Base-by-base conservation (phyloP, 805 yeast species). In the Schizosaccharomyces japonicus region DNA sequence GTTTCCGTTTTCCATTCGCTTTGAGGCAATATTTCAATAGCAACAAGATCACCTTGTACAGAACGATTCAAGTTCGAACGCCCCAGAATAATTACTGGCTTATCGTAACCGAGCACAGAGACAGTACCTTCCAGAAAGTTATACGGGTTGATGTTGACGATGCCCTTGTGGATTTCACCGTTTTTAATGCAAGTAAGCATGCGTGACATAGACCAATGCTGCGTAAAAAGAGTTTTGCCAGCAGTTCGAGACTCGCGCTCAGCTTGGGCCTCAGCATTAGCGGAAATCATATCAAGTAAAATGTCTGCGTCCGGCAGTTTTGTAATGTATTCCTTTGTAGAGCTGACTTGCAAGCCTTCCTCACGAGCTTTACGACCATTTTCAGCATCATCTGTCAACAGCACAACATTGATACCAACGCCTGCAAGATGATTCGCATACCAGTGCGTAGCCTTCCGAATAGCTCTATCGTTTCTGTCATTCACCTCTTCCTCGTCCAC, bases 401-500 rank as follows among this genome's bases (percentile, higher is more conserved):
- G 53, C 8, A 66, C 52, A 2, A 66, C 52, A 56, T 54, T 47
- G 54, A 57, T 49, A 13, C 47, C 40, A 3, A 34, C 31, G 13
- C 44, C 49, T 29, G 63, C 57, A 48, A 90, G 63, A 64, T 90
- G 99, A 11, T 62, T 54, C 19, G 70, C 61, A 60, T 75, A 90
- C 80, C 84, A 90, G 39, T 68, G 58, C 25, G 80, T 76, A 19
- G 80, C 73, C 49, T 68, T 69, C 59, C 95, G 70, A 44, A 90
- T 84, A 26, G 95, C 83, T 53, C 95, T 66, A 61, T 87, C 96
- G 57, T 87, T 87, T 58, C 87, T 70, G 61, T 87, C 96, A 57
- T 87, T 83, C 52, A 80, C 77, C 8, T 78, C 57, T 61, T 90
- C 95, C 47, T 73, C 72, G 33, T 66, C 66, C 29, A 63, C 59